A percentile compares a stretch with the other conserved stretches of the same genome.
Evolutionary conservation across 768 basidiomycete species (phyloP).

Genomic region (Mrakia blollopis): DNA sequence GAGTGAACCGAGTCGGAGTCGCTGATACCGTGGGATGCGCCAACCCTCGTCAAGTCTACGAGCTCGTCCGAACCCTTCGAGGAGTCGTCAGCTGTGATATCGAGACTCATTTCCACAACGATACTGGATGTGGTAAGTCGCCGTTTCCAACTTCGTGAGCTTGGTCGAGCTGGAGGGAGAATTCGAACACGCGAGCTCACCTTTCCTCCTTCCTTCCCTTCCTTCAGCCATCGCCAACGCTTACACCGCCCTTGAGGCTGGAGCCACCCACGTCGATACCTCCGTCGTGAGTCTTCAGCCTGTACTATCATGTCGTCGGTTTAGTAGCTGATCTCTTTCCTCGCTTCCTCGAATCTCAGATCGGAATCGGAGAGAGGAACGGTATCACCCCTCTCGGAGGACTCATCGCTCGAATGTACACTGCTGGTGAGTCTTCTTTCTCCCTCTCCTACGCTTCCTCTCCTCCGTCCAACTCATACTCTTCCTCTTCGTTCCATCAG

Average conservation of each 20-base stretch:
- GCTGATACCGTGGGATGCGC: conserved; percentile 99
- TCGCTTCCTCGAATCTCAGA: conserved; percentile 48
- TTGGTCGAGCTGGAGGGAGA: no score
- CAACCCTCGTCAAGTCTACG: conserved; percentile 97
- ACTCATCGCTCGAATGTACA: conserved; percentile 78
- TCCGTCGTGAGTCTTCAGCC: conserved; percentile 45
- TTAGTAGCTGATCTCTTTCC: background rate
- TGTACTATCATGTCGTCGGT: no score
- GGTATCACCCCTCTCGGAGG: conserved; percentile 98
- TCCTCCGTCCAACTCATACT: background rate
- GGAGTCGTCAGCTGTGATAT: conserved; percentile 98
- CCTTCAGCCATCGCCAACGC: conserved; percentile 79
- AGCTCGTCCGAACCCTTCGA: conserved; percentile 89
- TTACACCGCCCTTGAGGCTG: conserved; percentile 95
- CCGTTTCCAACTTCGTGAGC: no score
- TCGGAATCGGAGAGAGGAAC: conserved; percentile 97
- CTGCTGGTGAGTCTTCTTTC: background rate
- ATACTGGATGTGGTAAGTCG: conserved; percentile 59
- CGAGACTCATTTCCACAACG: conserved; percentile 96
- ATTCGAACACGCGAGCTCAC: no score
- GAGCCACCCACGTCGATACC: conserved; percentile 98
- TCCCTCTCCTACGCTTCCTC: background rate
- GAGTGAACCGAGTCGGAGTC: conserved; percentile 96
- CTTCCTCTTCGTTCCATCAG: conserved; percentile 55
- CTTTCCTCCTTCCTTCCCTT: no score